Evolutionary conservation across 495 filamentous ascomycete genomes (phyloP), one percentile per base, ranked within the genome.

Genomic region (Terfezia boudieri): DNA sequence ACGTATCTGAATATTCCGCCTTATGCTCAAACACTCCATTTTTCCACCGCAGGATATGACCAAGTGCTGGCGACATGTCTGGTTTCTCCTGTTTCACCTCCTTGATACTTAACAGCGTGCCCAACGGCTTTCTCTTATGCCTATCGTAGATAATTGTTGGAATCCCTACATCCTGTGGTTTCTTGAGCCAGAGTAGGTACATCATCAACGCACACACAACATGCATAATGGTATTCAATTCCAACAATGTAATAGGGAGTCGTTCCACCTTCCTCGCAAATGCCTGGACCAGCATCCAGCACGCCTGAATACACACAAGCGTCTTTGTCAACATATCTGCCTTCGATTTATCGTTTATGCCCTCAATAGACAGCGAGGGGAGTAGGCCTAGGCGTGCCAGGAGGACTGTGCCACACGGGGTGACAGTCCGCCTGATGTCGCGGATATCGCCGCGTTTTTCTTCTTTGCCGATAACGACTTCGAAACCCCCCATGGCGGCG

Each of bases 171-270:
- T 56, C 49, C 11, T 57, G 37, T 8, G 57, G 57, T 48, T 58
- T 58, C 0, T 49, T 23, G 32, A 56, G 54, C 57, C 57, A 58
- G 12, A 55, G 50, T 10, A 22, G 9, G 35, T 58, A 58, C 43
- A 56, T 58, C 10, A 56, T 14, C 9, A 58, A 26, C 16, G 57
- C 54, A 37, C 57, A 58, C 0, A 52, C 36, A 11, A 58, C 57
- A 52, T 58, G 57, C 11, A 58, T 49, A 10, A 56, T 32, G 0
- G 54, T 55, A 38, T 58, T 53, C 9, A 58, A 16, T 37, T 58
- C 57, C 5, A 58, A 36, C 10, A 56, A 22, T 26, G 57, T 53
- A 36, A 58, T 14, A 20, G 57, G 57, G 22, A 57, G 50, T 17
- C 49, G 41, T 16, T 32, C 5, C 1, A 49, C 20, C 20, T 53